Evolutionary conservation across 306 rosid genomes (phyloP).

Genomic region (Prosopis cineraria): DNA sequence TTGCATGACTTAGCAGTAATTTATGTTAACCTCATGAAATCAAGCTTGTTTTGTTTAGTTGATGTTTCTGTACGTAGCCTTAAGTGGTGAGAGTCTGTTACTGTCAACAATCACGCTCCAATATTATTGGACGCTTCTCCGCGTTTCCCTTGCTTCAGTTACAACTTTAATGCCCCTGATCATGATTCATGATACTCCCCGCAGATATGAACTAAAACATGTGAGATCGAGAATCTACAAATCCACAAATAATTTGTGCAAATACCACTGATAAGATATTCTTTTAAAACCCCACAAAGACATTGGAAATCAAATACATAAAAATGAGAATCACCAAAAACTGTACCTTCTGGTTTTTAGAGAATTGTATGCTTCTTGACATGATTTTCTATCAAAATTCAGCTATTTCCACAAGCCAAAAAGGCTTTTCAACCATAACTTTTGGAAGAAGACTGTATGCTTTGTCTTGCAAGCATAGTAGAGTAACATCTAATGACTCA

Average conservation of each 20-base stretch:
- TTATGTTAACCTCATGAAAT: neutral
- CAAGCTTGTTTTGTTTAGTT: neutral
- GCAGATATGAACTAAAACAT: neutral
- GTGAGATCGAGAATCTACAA: neutral
- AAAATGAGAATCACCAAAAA: neutral
- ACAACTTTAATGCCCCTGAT: neutral
- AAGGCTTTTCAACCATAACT: neutral
- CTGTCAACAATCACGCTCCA: neutral
- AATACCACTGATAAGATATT: neutral
- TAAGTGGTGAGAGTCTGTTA: conserved; percentile 14
- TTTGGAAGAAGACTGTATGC: neutral
- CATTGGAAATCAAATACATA: neutral
- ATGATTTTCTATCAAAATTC: neutral
- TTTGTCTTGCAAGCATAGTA: neutral
- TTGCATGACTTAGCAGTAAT: neutral
- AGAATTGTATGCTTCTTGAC: neutral
- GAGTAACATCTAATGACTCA: neutral
- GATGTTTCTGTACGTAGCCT: conserved; percentile 30
- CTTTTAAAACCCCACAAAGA: neutral
- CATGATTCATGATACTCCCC: neutral
- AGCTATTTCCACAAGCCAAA: neutral
- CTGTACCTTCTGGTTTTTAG: neutral
- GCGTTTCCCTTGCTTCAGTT: neutral
- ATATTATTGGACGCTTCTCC: neutral
- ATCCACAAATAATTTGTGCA: neutral